Conservation (phyloP, 2,329 filamentous ascomycete species). For the Pseudocercospora musae region DNA sequence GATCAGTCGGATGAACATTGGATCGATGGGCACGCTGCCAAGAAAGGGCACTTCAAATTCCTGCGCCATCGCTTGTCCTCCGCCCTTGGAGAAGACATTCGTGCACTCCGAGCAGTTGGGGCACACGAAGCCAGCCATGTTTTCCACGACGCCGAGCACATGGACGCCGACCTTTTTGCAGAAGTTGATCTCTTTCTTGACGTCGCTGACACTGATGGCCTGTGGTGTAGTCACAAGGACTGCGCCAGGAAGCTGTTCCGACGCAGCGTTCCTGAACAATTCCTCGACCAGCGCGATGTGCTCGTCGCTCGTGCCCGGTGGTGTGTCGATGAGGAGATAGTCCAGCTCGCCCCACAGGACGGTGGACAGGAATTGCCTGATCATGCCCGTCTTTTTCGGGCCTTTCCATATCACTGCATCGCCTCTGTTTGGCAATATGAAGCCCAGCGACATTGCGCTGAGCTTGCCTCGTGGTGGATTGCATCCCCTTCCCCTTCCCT, state of each 20-base stretch:
- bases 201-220: slow-evolving; percentile 87
- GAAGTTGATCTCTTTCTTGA: slow-evolving; percentile 92
- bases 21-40: slow-evolving; percentile 86
- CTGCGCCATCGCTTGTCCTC: slow-evolving; percentile 81
- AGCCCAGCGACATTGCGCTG: slow-evolving; percentile 88
- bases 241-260: slow-evolving; percentile 74
- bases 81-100: slow-evolving; percentile 88
- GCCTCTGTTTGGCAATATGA: slow-evolving; percentile 75
- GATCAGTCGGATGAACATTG: slow-evolving; percentile 82
- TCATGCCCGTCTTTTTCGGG: slow-evolving; percentile 98
- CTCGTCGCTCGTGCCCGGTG: slow-evolving; percentile 93
- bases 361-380: slow-evolving; percentile 89
- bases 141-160: slow-evolving; percentile 88
- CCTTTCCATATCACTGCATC: slow-evolving; percentile 97
- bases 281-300: slow-evolving; percentile 91
- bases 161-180: slow-evolving; percentile 77
- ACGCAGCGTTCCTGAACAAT: slow-evolving; percentile 38
- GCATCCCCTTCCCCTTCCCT: slow-evolving; percentile 13
- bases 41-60: slow-evolving; percentile 83
- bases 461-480: slow-evolving; percentile 56
- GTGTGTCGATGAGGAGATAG: slow-evolving; percentile 91
- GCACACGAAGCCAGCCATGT: slow-evolving; percentile 93
- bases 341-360: slow-evolving; percentile 87
- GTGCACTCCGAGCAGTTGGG: slow-evolving; percentile 76
- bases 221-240: slow-evolving; percentile 96